Conservation (phyloP, 73 alveolate genomes). For the Tetrahymena malaccensis region DNA sequence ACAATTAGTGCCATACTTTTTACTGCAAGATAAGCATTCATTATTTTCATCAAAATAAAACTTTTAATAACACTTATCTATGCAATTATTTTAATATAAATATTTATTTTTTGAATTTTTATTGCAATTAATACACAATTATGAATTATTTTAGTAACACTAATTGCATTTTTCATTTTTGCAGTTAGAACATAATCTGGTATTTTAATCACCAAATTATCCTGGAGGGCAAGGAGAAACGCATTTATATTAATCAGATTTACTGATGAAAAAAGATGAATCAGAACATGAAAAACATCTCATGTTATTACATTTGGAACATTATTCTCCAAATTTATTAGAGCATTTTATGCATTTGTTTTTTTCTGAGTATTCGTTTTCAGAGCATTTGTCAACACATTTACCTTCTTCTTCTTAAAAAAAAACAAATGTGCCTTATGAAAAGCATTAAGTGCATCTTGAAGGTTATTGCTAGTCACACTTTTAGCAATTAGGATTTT, state of each 20-base stretch:
- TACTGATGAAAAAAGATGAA: neutral
- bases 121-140: neutral
- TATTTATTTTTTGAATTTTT: neutral
- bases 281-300: neutral
- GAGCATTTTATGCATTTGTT: neutral
- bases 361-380: neutral
- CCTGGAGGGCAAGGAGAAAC: neutral
- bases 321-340: neutral
- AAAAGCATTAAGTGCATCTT: neutral
- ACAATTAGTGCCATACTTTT: neutral
- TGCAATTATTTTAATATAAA: neutral
- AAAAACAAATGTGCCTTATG: neutral
- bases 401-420: neutral
- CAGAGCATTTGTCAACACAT: neutral
- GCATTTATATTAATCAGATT: neutral
- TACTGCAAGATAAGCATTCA: neutral
- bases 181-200: neutral
- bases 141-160: neutral
- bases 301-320: neutral
- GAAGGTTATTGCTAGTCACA: neutral
- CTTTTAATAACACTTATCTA: neutral
- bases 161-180: neutral
- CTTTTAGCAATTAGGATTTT: neutral
- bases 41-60: neutral
- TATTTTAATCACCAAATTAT: neutral